Percentiles rank a stretch among this genome's conserved stretches.
phyloP scores from a whole-genome alignment of 2,329 filamentous ascomycete genomes.

The Tolypocladium endophyticum region DNA sequence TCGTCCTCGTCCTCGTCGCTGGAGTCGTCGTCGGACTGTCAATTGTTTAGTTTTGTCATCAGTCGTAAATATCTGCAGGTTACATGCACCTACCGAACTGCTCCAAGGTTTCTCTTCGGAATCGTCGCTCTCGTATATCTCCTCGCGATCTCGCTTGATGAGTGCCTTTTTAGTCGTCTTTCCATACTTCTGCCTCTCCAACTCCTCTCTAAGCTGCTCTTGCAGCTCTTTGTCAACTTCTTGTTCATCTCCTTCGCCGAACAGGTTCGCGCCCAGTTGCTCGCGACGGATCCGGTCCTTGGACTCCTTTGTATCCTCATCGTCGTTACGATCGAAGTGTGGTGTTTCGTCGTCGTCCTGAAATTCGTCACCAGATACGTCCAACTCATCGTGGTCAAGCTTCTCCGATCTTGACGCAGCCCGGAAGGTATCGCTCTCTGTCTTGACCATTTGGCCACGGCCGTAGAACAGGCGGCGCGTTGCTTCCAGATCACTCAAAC shows the following conservation, averaged over 20 bases:
- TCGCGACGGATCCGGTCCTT: constrained; percentile 66
- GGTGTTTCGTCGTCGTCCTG: constrained; percentile 80
- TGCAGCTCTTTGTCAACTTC: constrained; percentile 66
- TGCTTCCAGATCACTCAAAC: constrained; percentile 49
- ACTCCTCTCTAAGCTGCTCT: constrained; percentile 57
- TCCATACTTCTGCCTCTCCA: constrained; percentile 58
- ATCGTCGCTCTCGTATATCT: constrained; percentile 68
- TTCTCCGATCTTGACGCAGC: constrained; percentile 52
- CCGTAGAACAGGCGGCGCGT: constrained; percentile 41
- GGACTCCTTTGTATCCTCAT: constrained; percentile 67
- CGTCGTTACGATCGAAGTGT: constrained; percentile 65
- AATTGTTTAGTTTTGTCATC: constrained; percentile 8
- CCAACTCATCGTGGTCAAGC: constrained; percentile 60
- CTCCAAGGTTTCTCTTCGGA: constrained; percentile 33
- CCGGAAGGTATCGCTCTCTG: constrained; percentile 55
- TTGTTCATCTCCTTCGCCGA: constrained; percentile 58
- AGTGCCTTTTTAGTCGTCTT: constrained; percentile 73
- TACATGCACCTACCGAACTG: constrained; percentile 20
- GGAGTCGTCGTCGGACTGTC: constrained; percentile 39
- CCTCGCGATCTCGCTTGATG: constrained; percentile 75
- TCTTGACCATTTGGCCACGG: constrained; percentile 49
- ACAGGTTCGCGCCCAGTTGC: constrained; percentile 80
- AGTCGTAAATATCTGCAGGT: not conserved
- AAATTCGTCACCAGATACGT: constrained; percentile 63
- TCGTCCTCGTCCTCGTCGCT: constrained; percentile 23